Base-by-base conservation (phyloP, 257 asterid species). In the Verbena officinalis region DNA sequence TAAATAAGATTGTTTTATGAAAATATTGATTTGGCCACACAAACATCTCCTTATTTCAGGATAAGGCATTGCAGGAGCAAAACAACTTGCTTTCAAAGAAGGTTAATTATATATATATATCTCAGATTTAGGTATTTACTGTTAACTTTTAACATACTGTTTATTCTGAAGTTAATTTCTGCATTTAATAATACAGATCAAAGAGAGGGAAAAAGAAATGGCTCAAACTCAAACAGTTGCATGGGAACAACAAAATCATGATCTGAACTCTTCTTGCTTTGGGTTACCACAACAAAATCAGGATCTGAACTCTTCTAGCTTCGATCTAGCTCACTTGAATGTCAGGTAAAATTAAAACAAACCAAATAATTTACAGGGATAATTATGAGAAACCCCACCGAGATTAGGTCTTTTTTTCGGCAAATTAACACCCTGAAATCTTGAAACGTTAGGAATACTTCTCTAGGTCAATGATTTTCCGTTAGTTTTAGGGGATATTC, bases 31-130 rank as follows among this genome's bases (percentile, higher is more conserved):
- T 36, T 36, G 11, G 7, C 40, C 40, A 36, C 40, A 36, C 40
- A 36, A 5, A 36, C 40, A 36, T 1, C 40, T 1, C 40, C 7
- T 57, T 23, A 23, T 63, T 55, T 67, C 89, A 90, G 97, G 97
- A 82, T 72, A 90, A 85, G 80, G 86, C 88, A 44, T 57, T 90
- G 86, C 86, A 77, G 68, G 95, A 81, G 61, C 90, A 90, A 70
- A 90, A 90, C 73, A 85, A 79, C 75, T 14, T 75, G 50, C 94
- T 90, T 8, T 62, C 82, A 16, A 79, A 86, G 73, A 74, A 81
- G 95, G 97, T 85, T 63, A 50, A 8, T 60, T 3, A n/a, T 10
- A 3, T 10, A 1, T 42, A n/a, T n/a, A n/a, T n/a, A 42, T 1
- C 2, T 42, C 8, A 42, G 3, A 27, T 2, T 9, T 43, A 10